A percentile compares a stretch with the other conserved stretches of the same genome.
Conservation (phyloP, 306 rosid genomes). For the Lablab purpureus region DNA sequence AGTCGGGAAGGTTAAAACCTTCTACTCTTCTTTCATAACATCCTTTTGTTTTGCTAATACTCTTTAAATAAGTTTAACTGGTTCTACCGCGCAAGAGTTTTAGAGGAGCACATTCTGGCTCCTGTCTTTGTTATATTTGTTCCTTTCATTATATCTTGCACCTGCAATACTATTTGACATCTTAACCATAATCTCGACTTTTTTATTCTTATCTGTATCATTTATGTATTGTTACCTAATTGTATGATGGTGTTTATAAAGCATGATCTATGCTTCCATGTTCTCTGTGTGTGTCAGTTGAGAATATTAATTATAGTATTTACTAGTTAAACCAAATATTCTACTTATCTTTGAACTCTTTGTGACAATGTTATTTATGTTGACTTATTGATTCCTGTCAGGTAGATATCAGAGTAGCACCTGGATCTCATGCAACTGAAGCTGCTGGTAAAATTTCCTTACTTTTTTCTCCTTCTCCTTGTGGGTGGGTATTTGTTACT, state of each 20-base stretch:
- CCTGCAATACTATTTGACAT: constrained; percentile 5
- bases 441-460: constrained; percentile 67
- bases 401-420: constrained; percentile 97
- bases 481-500: background rate
- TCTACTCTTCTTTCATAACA: background rate
- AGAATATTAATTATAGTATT: background rate
- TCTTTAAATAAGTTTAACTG: constrained; percentile 8
- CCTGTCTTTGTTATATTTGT: background rate
- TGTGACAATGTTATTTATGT: background rate
- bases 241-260: background rate
- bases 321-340: constrained; percentile 29
- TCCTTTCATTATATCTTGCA: constrained; percentile 13
- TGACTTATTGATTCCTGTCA: constrained; percentile 48
- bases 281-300: background rate
- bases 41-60: constrained; percentile 1
- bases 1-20: too few relatives aligned
- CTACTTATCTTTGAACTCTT: constrained; percentile 18
- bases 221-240: background rate
- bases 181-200: background rate
- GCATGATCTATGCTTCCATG: background rate
- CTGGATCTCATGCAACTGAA: constrained; percentile 95
- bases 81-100: constrained; percentile 3
- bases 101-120: constrained; percentile 1
- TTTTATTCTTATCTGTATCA: background rate
- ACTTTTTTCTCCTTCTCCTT: constrained; percentile 15